Evolutionary conservation across 192 early-diverging fungal species (phyloP).

Genomic region (Podila horticola): DNA sequence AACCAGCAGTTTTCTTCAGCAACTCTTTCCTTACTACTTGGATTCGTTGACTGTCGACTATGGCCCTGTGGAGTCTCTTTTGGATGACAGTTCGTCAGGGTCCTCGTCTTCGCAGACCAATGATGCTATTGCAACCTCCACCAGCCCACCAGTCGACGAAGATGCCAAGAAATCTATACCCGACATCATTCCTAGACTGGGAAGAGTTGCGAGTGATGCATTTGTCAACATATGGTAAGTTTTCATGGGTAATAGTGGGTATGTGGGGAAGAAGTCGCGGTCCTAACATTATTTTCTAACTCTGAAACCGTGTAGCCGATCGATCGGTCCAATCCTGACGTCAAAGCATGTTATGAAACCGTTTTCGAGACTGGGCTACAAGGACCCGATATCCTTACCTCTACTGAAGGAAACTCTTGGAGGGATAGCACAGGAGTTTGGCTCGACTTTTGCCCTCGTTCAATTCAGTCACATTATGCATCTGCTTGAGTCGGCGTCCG

Average conservation of each 20-base stretch:
- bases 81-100: slow-evolving; percentile 25
- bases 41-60: slow-evolving; percentile 62
- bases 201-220: slow-evolving; percentile 56
- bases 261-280: neutral
- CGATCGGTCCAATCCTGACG: slow-evolving; percentile 64
- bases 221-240: slow-evolving; percentile 63
- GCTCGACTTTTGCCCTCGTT: slow-evolving; percentile 65
- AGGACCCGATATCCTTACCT: slow-evolving; percentile 51
- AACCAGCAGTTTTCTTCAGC: slow-evolving; percentile 61
- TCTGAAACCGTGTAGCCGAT: slow-evolving; percentile 24
- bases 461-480: slow-evolving; percentile 65
- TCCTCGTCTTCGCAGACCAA: slow-evolving; percentile 4
- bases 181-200: slow-evolving; percentile 18
- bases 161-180: slow-evolving; percentile 8
- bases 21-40: slow-evolving; percentile 65
- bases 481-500: slow-evolving; percentile 47
- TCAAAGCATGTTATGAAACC: slow-evolving; percentile 68
- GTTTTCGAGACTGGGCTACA: slow-evolving; percentile 60
- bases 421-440: slow-evolving; percentile 60
- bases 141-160: neutral
- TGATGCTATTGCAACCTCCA: neutral
- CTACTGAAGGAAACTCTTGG: slow-evolving; percentile 52
- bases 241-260: neutral
- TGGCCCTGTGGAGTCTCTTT: slow-evolving; percentile 9
- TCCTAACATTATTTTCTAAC: neutral